Evolutionary conservation across 2,329 filamentous ascomycete species (phyloP), one percentile per base, ranked within the genome.

Genomic region (Penicillium janthinellum): DNA sequence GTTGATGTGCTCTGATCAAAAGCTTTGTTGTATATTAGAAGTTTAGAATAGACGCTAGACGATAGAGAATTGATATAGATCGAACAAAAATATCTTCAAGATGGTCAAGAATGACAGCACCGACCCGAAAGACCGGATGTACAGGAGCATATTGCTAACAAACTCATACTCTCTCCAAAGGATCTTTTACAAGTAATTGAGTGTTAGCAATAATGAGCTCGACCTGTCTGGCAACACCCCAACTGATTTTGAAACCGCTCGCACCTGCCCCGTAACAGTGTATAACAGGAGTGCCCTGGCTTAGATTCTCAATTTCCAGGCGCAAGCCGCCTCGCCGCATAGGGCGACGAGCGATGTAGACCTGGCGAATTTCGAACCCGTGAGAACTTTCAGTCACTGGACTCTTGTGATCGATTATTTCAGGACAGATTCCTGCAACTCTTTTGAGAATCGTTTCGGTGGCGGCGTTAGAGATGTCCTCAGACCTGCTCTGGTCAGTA

Each of bases 291-390:
- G 14, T 11, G 1, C 37, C 11, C 2, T 20, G 15, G 8, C 6
- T 10, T 7, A 11, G 6, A 11, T 11, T 48, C 22, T 47, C 54
- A 17, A 10, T 37, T 31, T 41, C 60, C 14, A 60, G 41, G 12
- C 48, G 47, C 38, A 53, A 42, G 17, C 51, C 51, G 28, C 51
- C 51, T 39, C 51, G 38, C 42, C 60, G 54, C 57, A 60, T 57
- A 2, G 60, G 57, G 4, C 60, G 60, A 34, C 60, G 60, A 38
- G 57, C 60, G 25, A 62, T 54, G n/a, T 60, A 60, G 20, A 56
- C 42, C 28, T 60, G 49, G 1, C 35, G 49, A 12, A 62, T 20
- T 25, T 60, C 20, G 7, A 62, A 62, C 28, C 52, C 57, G 31
- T 54, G 25, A 20, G 44, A 17, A 14, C 22, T 25, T n/a, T 25